Evolutionary conservation across 2,329 filamentous ascomycete species (phyloP), one percentile per base, ranked within the genome.

Genomic region (Rutstroemia sp.): DNA sequence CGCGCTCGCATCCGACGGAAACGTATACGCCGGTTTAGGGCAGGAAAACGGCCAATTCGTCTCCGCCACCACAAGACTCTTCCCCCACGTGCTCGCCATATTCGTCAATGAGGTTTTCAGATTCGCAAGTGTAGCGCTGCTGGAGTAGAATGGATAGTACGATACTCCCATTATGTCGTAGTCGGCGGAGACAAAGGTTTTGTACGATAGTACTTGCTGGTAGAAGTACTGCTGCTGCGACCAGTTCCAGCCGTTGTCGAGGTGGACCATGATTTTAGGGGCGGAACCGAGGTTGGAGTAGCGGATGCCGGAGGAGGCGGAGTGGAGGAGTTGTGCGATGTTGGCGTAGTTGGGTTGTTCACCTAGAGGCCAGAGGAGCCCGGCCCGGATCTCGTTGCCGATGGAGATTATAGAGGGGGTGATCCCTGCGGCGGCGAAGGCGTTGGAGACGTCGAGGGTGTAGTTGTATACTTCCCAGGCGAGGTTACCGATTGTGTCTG

Each of bases 231-330:
- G 72, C 67, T 89, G 85, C 2, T 79, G 78, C 3, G 71, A 74
- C 82, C 81, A 87, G 60, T 86, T 78, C 83, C 85, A 90, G n/a
- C 86, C 86, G 65, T 88, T 86, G 68, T 89, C 85, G 3, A 89
- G 76, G 65, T 89, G 87, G 42, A 89, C 80, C 82, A 89, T 83
- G 69, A 89, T 87, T 67, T 84, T 80, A 1, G 86, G 83, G 60
- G 79, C 76, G 0, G 78, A 74, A 42, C 68, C 69, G 25, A 87
- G 71, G 3, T 70, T 73, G 4, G 81, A 85, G 64, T 86, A 82
- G 64, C 83, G 86, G 64, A 90, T 77, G 2, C 81, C 87, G 57
- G 75, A 78, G 0, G 81, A 76, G 0, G 82, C 86, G 6, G 82
- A 83, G 65, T 86, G 80, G 8, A 89, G 76, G 21, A 90, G 73